Evolutionary conservation across 1,139 yeast species (phyloP).

Genomic region (Hyphopichia khmerensis): DNA sequence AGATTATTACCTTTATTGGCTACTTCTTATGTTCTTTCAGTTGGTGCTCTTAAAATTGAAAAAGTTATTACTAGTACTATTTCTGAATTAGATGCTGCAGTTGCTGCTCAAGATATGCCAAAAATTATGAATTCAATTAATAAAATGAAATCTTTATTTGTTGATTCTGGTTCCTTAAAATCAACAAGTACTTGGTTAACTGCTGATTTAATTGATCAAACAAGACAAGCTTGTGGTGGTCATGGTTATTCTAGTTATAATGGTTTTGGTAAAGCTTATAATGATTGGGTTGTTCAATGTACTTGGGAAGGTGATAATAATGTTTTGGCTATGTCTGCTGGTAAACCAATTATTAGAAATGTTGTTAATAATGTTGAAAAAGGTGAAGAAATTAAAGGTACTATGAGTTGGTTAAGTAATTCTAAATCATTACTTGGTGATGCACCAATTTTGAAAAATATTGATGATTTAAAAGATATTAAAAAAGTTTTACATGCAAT

Average conservation of each 20-base stretch:
- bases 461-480: slow-evolving; percentile 30
- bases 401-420: slow-evolving; percentile 39
- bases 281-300: slow-evolving; percentile 53
- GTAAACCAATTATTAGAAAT: slow-evolving; percentile 45
- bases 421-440: slow-evolving; percentile 30
- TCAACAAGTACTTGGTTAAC: slow-evolving; percentile 51
- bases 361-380: slow-evolving; percentile 28
- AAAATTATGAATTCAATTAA: slow-evolving; percentile 39
- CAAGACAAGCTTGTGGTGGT: slow-evolving; percentile 55
- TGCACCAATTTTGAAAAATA: slow-evolving; percentile 24
- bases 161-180: slow-evolving; percentile 50
- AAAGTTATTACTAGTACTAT: slow-evolving; percentile 29
- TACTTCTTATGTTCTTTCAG: slow-evolving; percentile 39
- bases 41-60: slow-evolving; percentile 41
- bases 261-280: slow-evolving; percentile 49
- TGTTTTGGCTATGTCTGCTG: slow-evolving; percentile 46
- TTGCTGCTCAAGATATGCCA: slow-evolving; percentile 31
- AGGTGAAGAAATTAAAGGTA: slow-evolving; percentile 36
- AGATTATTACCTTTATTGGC: slow-evolving; percentile 48
- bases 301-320: slow-evolving; percentile 57
- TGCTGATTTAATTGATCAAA: slow-evolving; percentile 44
- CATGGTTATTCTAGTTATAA: slow-evolving; percentile 50
- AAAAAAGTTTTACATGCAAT: slow-evolving; percentile 35
- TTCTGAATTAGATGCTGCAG: slow-evolving; percentile 35
- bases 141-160: slow-evolving; percentile 42